phyloP scores from a whole-genome alignment of 306 rosid species.

The Parietaria judaica region DNA sequence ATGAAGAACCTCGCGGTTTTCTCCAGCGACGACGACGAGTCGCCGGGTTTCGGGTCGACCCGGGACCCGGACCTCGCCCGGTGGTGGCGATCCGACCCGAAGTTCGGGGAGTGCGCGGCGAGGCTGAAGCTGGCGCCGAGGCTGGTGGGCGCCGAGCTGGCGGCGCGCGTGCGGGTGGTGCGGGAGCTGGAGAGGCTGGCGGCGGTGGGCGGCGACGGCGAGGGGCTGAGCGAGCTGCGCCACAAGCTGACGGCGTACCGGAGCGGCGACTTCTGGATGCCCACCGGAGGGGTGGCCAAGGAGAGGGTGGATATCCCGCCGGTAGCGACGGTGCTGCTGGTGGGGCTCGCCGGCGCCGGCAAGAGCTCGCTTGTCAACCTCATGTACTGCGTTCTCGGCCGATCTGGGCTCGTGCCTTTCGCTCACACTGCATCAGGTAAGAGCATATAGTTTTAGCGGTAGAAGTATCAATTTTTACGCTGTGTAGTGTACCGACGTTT shows the following conservation, averaged over 20 bases:
- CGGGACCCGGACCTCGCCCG: neutral
- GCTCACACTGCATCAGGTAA: constrained; percentile 30
- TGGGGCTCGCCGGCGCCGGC: constrained; percentile 34
- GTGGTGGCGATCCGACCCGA: constrained; percentile 14
- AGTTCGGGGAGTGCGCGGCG: neutral
- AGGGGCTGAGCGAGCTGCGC: constrained; percentile 29
- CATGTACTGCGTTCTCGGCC: constrained; percentile 37
- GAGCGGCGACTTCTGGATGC: constrained; percentile 40
- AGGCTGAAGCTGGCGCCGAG: constrained; percentile 8
- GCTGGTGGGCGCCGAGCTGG: neutral
- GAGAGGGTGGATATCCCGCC: constrained; percentile 33
- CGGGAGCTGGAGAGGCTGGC: constrained; percentile 37
- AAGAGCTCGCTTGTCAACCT: constrained; percentile 38
- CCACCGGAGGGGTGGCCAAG: constrained; percentile 30
- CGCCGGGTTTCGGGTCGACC: neutral
- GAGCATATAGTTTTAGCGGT: neutral
- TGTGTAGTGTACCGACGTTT: no score
- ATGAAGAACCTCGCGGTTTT: neutral
- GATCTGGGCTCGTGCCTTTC: constrained; percentile 36
- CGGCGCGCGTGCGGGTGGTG: constrained; percentile 13
- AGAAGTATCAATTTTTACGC: no score
- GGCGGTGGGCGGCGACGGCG: constrained; percentile 26
- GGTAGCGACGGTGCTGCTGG: constrained; percentile 30
- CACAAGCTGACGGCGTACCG: constrained; percentile 30
- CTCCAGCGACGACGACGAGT: neutral